phyloP scores from a whole-genome alignment of 257 asterid genomes.

The Solanum infundibuliforme region DNA sequence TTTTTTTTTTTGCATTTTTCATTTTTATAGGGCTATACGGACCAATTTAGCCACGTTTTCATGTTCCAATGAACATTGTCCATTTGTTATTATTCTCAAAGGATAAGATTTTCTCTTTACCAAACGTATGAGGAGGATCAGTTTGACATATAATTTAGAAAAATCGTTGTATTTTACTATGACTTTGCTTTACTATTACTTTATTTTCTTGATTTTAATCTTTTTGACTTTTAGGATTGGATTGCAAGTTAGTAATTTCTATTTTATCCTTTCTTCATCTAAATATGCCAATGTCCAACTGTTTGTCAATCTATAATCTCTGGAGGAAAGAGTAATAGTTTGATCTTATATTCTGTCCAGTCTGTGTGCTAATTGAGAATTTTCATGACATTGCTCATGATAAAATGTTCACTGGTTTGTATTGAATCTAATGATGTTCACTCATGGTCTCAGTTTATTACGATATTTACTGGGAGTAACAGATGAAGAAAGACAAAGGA shows the following conservation, averaged over 20 bases:
- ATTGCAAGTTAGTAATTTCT: not conserved
- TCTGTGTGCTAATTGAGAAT: not conserved
- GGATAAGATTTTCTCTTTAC: too few relatives aligned
- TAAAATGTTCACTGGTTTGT: not conserved
- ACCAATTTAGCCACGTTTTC: not conserved
- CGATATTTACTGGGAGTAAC: constrained; percentile 80
- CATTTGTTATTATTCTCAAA: not conserved
- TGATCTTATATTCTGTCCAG: not conserved
- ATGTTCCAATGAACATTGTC: not conserved
- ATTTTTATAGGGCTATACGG: not conserved
- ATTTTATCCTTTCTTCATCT: not conserved
- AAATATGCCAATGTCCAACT: not conserved
- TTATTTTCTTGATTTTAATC: too few relatives aligned
- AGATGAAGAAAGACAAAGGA: constrained; percentile 75
- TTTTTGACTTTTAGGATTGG: not conserved
- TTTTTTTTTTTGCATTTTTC: too few relatives aligned
- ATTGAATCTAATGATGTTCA: constrained; percentile 1
- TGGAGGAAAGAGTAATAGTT: not conserved
- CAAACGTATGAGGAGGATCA: too few relatives aligned
- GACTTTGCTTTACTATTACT: too few relatives aligned
- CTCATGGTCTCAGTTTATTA: constrained; percentile 53
- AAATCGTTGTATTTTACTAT: too few relatives aligned
- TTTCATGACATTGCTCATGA: not conserved
- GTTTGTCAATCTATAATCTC: not conserved
- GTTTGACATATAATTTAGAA: too few relatives aligned